Evolutionary conservation across 441 rosid genomes (phyloP).

Genomic region (Eutrema salsugineum): DNA sequence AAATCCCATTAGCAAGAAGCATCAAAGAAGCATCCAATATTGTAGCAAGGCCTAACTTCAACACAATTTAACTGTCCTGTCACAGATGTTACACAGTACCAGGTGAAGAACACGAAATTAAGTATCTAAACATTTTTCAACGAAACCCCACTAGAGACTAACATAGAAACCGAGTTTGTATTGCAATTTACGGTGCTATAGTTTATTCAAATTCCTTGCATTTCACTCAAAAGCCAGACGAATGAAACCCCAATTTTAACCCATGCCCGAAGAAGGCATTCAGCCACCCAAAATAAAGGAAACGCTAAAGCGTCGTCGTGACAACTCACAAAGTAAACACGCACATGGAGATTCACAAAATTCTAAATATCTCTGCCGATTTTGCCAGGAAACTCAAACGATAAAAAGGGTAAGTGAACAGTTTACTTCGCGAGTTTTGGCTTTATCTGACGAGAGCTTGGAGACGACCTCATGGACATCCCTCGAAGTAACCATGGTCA

Average conservation of each 20-base stretch:
- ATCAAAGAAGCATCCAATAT: background rate
- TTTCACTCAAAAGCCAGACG: background rate
- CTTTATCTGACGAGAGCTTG: conserved; percentile 94
- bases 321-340: background rate
- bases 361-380: background rate
- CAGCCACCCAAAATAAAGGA: background rate
- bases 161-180: background rate
- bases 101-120: background rate
- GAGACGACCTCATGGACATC: conserved; percentile 83
- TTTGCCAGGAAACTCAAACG: background rate
- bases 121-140: background rate
- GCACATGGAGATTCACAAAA: background rate
- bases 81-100: conserved; percentile 2
- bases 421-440: conserved; percentile 77
- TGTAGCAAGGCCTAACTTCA: background rate
- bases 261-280: background rate
- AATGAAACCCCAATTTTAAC: background rate
- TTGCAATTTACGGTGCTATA: background rate
- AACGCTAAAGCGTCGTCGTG: background rate
- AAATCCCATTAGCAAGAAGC: background rate
- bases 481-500: conserved; percentile 51
- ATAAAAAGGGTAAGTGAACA: background rate
- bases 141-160: background rate
- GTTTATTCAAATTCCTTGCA: background rate
- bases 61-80: background rate